Base-by-base conservation (phyloP, 2,329 filamentous ascomycete genomes). In the Mycosphaerella arachidis region DNA sequence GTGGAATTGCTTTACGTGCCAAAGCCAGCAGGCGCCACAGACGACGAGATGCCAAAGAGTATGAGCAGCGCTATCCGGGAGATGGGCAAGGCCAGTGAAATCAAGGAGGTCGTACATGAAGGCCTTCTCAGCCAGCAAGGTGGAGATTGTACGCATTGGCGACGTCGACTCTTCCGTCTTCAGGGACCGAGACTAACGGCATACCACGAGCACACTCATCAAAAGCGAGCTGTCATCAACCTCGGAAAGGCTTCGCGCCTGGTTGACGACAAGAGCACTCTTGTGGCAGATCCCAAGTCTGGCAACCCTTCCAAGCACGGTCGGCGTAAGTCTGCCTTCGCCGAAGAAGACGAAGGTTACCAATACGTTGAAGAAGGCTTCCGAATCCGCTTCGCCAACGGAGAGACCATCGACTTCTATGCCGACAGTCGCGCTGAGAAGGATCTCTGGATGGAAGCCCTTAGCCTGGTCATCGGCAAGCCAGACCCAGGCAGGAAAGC, bases 321-420 rank as follows among this genome's bases (percentile, higher is more conserved):
- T 24, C 89, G 94, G 48, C 89, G 94, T 58, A 92, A 95, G 74
- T 97, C 92, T 35, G 94, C 91, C 10, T 99, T 99, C 74, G 92
- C 93, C 1, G 94, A 97, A 75, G 94, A 99, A 66, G 94, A 99
- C 77, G 94, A 99, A 73, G 94, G 94, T 46, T 99, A 99, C 80
- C 96, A 97, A 90, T 99, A 99, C 74, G 93, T 99, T 56, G 94
- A 99, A 75, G 94, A 99, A 74, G 94, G 94, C 2, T 99, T 99
- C 87, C 91, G 94, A 45, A 96, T 99, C 73, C 91, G 93, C 59
- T 99, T 99, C 77, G 95, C 91, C 73, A 99, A 99, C 71, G 94
- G 94, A 63, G 94, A 99, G 77, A 87, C 96, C 64, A 99, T 99
- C 72, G 93, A 97, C 79, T 97, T 97, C 74, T 97, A 99, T 72